Conservation (phyloP, 768 basidiomycete genomes). For the Butyriboletus loyo region DNA sequence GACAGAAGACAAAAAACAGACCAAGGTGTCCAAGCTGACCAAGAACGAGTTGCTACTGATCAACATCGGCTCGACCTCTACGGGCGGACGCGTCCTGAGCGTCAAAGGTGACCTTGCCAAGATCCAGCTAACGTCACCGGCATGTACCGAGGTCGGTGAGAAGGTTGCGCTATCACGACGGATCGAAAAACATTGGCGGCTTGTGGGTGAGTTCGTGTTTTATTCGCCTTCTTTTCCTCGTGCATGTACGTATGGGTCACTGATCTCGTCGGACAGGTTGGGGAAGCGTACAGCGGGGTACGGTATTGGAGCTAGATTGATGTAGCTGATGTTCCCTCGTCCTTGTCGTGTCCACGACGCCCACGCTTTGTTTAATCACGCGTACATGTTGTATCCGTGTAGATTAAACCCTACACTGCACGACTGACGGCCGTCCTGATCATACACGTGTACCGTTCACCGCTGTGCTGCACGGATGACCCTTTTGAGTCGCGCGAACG, state of each 20-base stretch:
- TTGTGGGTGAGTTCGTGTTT: constrained; percentile 68
- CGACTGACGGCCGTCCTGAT: not conserved
- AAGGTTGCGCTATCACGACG: constrained; percentile 94
- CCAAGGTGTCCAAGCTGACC: constrained; percentile 87
- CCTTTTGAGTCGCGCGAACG: too few relatives aligned
- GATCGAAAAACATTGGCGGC: constrained; percentile 98
- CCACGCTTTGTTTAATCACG: not conserved
- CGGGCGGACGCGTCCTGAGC: constrained; percentile 90
- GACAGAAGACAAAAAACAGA: constrained; percentile 98
- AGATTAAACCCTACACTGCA: not conserved
- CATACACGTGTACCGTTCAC: too few relatives aligned
- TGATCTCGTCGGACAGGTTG: constrained; percentile 39
- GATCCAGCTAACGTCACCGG: constrained; percentile 90
- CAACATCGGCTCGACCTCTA: constrained; percentile 97
- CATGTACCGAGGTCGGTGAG: constrained; percentile 95
- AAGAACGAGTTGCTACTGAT: constrained; percentile 93
- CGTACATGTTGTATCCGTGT: not conserved
- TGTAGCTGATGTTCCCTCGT: not conserved
- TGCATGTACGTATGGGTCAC: not conserved
- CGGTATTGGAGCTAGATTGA: constrained; percentile 76
- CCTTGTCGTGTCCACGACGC: not conserved
- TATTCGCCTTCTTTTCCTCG: not conserved
- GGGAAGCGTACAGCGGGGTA: constrained; percentile 85
- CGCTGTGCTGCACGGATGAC: too few relatives aligned
- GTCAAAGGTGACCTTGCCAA: constrained; percentile 95